Conservation (phyloP, 1,139 yeast genomes). For the Candida frijolesensis region DNA sequence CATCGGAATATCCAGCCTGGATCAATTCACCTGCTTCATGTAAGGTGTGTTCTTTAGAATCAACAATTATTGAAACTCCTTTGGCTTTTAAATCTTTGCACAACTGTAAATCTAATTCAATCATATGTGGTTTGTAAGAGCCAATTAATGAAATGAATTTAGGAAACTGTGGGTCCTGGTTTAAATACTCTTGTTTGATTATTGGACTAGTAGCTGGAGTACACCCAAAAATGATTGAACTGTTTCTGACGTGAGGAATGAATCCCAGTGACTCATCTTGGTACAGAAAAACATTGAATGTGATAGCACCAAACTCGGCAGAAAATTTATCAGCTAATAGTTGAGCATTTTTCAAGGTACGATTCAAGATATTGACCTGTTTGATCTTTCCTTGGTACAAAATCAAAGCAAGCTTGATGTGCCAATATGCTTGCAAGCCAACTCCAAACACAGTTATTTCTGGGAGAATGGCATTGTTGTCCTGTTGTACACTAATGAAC, state of each 20-base stretch:
- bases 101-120: conserved; percentile 55
- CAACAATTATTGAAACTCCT: conserved; percentile 51
- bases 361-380: conserved; percentile 48
- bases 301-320: conserved; percentile 24
- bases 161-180: conserved; percentile 25
- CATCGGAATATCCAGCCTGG: conserved; percentile 37
- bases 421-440: conserved; percentile 75
- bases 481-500: conserved; percentile 23
- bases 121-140: conserved; percentile 69
- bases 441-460: conserved; percentile 56
- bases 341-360: conserved; percentile 47
- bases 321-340: conserved; percentile 27
- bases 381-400: conserved; percentile 38
- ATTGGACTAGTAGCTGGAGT: conserved; percentile 56
- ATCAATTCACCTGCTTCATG: conserved; percentile 69
- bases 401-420: conserved; percentile 46
- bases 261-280: conserved; percentile 17
- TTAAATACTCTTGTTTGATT: conserved; percentile 39
- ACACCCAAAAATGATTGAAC: conserved; percentile 58
- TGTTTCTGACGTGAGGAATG: conserved; percentile 25
- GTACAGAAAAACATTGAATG: conserved; percentile 25
- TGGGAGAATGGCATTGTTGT: conserved; percentile 20
- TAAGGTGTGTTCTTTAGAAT: conserved; percentile 56
- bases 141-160: conserved; percentile 64
- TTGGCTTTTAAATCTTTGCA: conserved; percentile 24